Base-by-base conservation (phyloP, 345 rosid genomes). In the Syzygium grande region DNA sequence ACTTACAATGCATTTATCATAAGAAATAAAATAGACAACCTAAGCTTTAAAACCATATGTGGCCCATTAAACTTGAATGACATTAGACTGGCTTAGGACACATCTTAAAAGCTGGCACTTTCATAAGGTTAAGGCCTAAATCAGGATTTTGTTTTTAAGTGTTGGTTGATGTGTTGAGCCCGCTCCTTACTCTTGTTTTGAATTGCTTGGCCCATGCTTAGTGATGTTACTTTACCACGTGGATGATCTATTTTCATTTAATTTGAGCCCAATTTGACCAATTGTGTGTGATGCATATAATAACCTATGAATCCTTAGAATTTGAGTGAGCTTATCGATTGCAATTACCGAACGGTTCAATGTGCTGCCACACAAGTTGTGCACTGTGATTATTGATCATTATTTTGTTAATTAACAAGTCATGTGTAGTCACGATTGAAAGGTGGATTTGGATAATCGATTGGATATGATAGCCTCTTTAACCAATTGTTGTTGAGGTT, bases 1-100 rank as follows among this genome's bases (percentile, higher is more conserved):
- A 1, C 7, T 25, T 25, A 6, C 0, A 25, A 58, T 23, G 6
- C 14, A 58, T 58, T 25, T 4, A 58, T 58, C 6, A 1, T 0
- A 1, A 1, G 27, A 58, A 58, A n/a, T 58, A 25, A 58, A 58
- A 25, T 58, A 25, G 30, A 59, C 15, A 27, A 25, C 65, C 65
- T 11, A 59, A 59, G 30, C 11, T 59, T 59, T 25, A 58, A 59
- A 59, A n/a, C 30, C 65, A 59, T 59, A 59, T 11, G 0, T 59
- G 13, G 30, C 30, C 65, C 30, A 59, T 59, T n/a, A 27, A 59
- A 59, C 30, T 59, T 27, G 65, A 25, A 25, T 59, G 30, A 27
- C 65, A 11, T 59, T 13, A 59, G 15, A 59, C 65, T 25, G 7
- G 65, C 65, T 59, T 27, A 5, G 65, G 14, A 59, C 15, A 59